These are phyloP conservation scores for Chaetomiaceae sp. DNA, from an alignment of 2,329 filamentous ascomycete genomes.

Conservation along the genomic window DNA sequence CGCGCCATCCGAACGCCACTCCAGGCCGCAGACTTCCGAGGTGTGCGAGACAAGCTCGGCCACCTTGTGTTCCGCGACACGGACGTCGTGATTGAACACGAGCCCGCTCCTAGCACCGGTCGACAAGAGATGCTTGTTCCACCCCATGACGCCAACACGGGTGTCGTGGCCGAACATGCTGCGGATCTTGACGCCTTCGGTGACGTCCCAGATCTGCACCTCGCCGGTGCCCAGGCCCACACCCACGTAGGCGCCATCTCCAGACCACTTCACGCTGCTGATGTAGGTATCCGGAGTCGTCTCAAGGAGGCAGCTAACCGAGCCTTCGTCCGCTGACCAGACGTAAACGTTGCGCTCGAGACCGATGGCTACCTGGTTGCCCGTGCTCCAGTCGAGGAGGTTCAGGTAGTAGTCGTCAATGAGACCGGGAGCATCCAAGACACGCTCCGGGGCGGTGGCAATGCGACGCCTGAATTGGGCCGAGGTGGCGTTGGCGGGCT, in stretches of 20 bases:
- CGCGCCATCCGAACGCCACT: constrained; percentile 94
- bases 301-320: constrained; percentile 83
- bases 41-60: constrained; percentile 96
- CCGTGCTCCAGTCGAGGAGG: constrained; percentile 94
- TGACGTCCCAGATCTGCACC: constrained; percentile 98
- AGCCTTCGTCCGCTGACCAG: constrained; percentile 93
- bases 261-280: constrained; percentile 98
- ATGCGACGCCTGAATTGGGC: constrained; percentile 89
- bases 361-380: constrained; percentile 96
- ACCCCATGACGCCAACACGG: constrained; percentile 95
- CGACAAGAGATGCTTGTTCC: constrained; percentile 97
- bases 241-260: constrained; percentile 91
- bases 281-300: constrained; percentile 87
- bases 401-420: constrained; percentile 99
- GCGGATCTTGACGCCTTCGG: constrained; percentile 89
- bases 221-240: constrained; percentile 93
- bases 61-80: constrained; percentile 94
- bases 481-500: constrained; percentile 63
- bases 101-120: constrained; percentile 91
- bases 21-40: constrained; percentile 93
- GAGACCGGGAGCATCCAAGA: constrained; percentile 90
- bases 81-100: constrained; percentile 98
- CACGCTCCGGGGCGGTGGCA: constrained; percentile 89
- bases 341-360: constrained; percentile 96
- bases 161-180: constrained; percentile 98